phyloP scores from a whole-genome alignment of 176 grass and related monocot genomes.

The Bonia amplexicaulis region DNA sequence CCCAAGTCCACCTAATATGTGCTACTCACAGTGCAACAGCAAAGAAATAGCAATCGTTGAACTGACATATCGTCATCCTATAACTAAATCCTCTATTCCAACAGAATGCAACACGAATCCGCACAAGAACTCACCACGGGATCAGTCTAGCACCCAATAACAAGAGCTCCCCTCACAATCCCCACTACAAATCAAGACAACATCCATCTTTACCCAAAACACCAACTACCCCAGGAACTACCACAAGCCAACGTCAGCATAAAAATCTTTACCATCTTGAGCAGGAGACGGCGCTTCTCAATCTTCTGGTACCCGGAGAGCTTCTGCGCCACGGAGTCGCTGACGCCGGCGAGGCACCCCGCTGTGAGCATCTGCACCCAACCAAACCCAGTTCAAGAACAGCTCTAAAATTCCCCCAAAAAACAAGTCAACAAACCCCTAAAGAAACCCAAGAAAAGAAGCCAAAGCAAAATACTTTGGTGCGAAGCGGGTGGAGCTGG shows the following conservation, averaged over 20 bases:
- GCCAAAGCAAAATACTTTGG: constrained; percentile 43
- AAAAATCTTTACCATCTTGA: constrained; percentile 64
- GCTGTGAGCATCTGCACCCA: constrained; percentile 72
- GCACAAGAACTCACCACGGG: neutral
- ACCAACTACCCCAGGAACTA: neutral
- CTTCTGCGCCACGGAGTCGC: constrained; percentile 91
- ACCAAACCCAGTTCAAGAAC: neutral
- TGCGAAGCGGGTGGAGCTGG: constrained; percentile 75
- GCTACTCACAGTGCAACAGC: neutral
- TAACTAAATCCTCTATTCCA: neutral
- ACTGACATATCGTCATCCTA: neutral
- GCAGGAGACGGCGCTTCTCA: constrained; percentile 70
- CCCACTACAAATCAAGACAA: neutral
- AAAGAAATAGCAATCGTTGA: neutral
- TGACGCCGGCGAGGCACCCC: constrained; percentile 77
- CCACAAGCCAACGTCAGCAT: neutral
- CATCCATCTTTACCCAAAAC: neutral
- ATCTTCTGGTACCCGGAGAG: constrained; percentile 72
- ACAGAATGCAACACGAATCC: neutral
- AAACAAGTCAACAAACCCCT: neutral
- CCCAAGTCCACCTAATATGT: neutral
- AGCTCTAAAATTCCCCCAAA: neutral
- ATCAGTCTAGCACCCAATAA: neutral
- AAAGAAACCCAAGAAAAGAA: neutral
- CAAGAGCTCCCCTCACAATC: neutral